These are phyloP conservation scores for Pseudogymnoascus sp. DNA, from an alignment of 2,329 filamentous ascomycete genomes.

Conservation along the genomic window DNA sequence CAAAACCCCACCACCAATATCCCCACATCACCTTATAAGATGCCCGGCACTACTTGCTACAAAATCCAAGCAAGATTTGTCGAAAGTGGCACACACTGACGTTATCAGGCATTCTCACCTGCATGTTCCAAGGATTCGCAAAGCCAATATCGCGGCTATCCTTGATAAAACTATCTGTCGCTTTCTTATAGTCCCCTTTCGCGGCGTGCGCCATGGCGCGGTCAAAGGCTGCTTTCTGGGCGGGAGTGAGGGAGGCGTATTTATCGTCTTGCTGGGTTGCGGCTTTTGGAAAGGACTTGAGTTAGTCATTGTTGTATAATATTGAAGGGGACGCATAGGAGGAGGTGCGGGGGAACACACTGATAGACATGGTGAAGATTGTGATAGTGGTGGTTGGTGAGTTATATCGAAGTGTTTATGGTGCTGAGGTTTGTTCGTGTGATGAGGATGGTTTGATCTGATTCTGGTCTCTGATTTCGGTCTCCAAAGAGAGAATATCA, in stretches of 20 bases:
- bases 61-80: no score
- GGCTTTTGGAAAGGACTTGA: background rate
- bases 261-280: background rate
- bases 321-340: no score
- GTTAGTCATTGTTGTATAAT: background rate
- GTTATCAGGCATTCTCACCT: background rate
- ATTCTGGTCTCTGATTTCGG: background rate
- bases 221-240: background rate
- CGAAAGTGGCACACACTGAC: no score
- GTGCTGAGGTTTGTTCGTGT: no score
- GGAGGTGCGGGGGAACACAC: no score
- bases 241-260: background rate
- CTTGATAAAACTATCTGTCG: background rate
- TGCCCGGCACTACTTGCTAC: no score
- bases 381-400: no score
- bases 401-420: no score
- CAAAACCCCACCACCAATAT: no score
- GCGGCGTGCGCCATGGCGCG: background rate
- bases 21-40: no score
- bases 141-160: background rate
- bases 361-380: no score
- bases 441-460: background rate
- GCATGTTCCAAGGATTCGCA: background rate
- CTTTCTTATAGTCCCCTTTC: background rate
- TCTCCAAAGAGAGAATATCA: background rate